Base-by-base conservation (phyloP, 371 early-diverging fungal genomes). In the Mycotypha africana region DNA sequence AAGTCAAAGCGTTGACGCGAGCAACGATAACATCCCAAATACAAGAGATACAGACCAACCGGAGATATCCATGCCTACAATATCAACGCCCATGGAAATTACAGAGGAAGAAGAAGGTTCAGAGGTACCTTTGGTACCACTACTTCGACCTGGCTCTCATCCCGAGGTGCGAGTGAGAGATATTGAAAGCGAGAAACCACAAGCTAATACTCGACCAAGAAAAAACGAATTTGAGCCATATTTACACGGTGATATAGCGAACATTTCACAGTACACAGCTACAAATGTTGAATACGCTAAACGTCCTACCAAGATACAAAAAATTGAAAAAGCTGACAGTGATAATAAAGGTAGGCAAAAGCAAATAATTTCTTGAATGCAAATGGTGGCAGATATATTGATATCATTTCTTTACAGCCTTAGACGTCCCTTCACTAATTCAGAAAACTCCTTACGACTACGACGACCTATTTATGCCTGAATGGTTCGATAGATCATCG, bases 401-500 rank as follows among this genome's bases (percentile, higher is more conserved):
- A 28, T 28, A 28, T 28, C 5, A 8, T 11, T 28, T 5, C 28
- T 28, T 28, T 28, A 28, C 11, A 28, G 28, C 5, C 28, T 28
- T 28, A 28, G 49, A 56, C 38, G 41, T 65, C 12, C 14, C 42
- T 10, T 23, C 49, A 1, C 26, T 61, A 9, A 34, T 48, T 19
- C 42, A 42, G 31, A 40, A 58, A 12, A 45, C 43, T 3, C 70
- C 70, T 1, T 56, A 47, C 17, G 42, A 57, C 30, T 58, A 63
- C 42, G 26, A 24, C 2, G 39, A 46, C 1, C 3, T 61, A 9
- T 12, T 36, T 0, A 16, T 40, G 7, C 71, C 71, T 2, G 32
- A 25, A 2, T 99, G 99, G 99, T 98, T 95, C 60, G 70, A 78
- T 39, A 64, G 86, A 44, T 35, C 74, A 17, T 57, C 51, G 17